A percentile compares a stretch with the other conserved stretches of the same genome.
Conservation (phyloP, 2,329 filamentous ascomycete genomes). For the Malbranchea cinnamomea region DNA sequence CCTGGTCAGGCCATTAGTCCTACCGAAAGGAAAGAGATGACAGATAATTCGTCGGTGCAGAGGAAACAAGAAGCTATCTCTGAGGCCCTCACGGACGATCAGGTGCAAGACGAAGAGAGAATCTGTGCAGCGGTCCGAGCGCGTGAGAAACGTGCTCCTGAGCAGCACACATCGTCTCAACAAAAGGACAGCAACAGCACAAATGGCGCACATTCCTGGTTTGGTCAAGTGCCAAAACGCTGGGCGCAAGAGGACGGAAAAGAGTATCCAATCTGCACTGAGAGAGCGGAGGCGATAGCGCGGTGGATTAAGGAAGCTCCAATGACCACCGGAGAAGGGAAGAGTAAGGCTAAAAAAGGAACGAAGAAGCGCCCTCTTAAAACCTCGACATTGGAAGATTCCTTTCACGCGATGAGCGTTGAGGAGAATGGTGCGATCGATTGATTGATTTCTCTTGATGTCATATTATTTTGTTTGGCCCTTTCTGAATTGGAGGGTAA, state of each 20-base stretch:
- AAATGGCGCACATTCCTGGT: slow-evolving; percentile 13
- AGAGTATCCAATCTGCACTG: slow-evolving; percentile 55
- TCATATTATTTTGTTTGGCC: too few relatives aligned
- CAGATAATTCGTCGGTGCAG: slow-evolving; percentile 41
- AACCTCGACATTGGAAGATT: slow-evolving; percentile 4
- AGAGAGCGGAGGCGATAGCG: slow-evolving; percentile 52
- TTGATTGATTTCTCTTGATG: background rate
- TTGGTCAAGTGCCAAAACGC: slow-evolving; percentile 27
- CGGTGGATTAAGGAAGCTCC: slow-evolving; percentile 54
- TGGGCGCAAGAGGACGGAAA: slow-evolving; percentile 52
- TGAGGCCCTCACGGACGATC: slow-evolving; percentile 52
- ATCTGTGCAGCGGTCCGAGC: slow-evolving; percentile 50
- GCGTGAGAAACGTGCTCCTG: slow-evolving; percentile 37
- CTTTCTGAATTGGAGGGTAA: too few relatives aligned
- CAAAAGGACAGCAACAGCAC: slow-evolving; percentile 8
- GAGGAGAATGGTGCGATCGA: slow-evolving; percentile 3
- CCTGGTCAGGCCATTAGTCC: slow-evolving; percentile 25
- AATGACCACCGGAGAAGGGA: slow-evolving; percentile 8
- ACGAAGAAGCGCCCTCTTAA: slow-evolving; percentile 4
- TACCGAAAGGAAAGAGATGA: slow-evolving; percentile 26
- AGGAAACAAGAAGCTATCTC: slow-evolving; percentile 51
- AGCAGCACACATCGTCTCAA: slow-evolving; percentile 12
- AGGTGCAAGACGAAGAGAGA: slow-evolving; percentile 50
- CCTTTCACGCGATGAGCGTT: slow-evolving; percentile 6
- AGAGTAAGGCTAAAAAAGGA: slow-evolving; percentile 7